Evolutionary conservation across 305 asterid genomes (phyloP), one percentile per base, ranked within the genome.

Genomic region (Fraxinus nigra): DNA sequence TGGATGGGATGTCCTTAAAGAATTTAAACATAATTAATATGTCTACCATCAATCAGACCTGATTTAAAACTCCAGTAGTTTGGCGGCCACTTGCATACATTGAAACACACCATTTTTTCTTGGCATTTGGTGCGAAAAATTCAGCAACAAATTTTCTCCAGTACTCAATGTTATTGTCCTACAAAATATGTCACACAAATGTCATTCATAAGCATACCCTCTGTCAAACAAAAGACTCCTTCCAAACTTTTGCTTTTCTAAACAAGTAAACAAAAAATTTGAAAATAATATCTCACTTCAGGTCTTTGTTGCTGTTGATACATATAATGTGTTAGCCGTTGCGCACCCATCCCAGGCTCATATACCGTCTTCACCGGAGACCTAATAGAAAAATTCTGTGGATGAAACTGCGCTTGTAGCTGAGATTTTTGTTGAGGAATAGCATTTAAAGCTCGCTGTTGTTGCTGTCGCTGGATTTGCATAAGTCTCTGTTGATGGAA

Each of bases 51-150:
- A 78, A 86, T 33, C 89, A 7, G 11, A 93, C 98, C 98, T 92
- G 94, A 82, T 93, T 91, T 81, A 89, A 86, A 83, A 93, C 96
- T 75, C 96, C 95, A 81, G 89, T 90, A 14, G 94, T 88, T 82
- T 92, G 97, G 37, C 97, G 94, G 48, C 95, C 93, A 80, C 86
- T 92, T 86, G 94, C 94, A 84, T 93, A 93, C 93, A 89, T 86
- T 1, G 98, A 93, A 56, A 93, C 93, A 32, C 98, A 93, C 97
- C 93, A 93, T 80, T 89, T 93, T 83, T 91, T 93, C 93, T 89
- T 92, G 80, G 97, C 97, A 86, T 87, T 89, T 18, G 95, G 95
- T 16, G 93, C 91, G 85, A 90, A 93, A 79, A 86, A 93, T 80
- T 93, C 98, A 0, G 88, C 86, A 0, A 92, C 98, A 85, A 92